Evolutionary conservation across 148 eudicot species (phyloP), one percentile per base, ranked within the genome.

Genomic region (Pouteria glomerata): DNA sequence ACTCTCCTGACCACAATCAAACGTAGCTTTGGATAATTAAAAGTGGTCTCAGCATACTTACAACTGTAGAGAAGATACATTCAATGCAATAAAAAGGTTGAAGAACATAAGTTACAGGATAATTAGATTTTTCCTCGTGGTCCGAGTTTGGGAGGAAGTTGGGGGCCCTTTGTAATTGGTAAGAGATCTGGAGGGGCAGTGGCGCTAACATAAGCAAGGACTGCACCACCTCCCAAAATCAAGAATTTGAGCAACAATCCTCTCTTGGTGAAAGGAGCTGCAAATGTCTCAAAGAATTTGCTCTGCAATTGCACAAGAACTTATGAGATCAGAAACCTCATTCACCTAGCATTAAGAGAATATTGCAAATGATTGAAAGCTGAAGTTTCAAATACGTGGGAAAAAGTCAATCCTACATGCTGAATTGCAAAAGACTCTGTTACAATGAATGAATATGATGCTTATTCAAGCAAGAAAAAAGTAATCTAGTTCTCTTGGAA

Each of bases 261-360:
- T 85, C 96, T 96, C 94, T 96, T 96, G 55, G 99, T 96, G 87
- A 96, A 96, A 44, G 99, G 99, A 56, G 92, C 97, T 31, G 94
- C 99, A 81, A 96, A 96, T 75, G 99, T 92, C 87, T 92, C 97
- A 67, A 92, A 96, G 92, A 92, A 96, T 77, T 96, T 92, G 95
- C 99, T 96, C 99, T 96, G 89, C 85, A 83, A 6, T 55, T 37
- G 62, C 35, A 35, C 13, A 57, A 18, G 4, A 14, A 45, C 16
- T 35, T 24, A 26, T 1, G 37, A 58, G 23, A 18, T 31, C 3
- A 35, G 16, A 45, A 30, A 21, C 13, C 30, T 31, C 45, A 33
- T 13, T 50, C 42, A 33, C 44, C 31, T 52, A 3, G 52, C 16
- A 0, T 7, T 10, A n/a, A 50, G 29, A 45, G 35, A 15, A 23